Evolutionary conservation across 139 green algal genomes (phyloP), one percentile per base, ranked within the genome.

Genomic region (Diplosphaera chodatii): DNA sequence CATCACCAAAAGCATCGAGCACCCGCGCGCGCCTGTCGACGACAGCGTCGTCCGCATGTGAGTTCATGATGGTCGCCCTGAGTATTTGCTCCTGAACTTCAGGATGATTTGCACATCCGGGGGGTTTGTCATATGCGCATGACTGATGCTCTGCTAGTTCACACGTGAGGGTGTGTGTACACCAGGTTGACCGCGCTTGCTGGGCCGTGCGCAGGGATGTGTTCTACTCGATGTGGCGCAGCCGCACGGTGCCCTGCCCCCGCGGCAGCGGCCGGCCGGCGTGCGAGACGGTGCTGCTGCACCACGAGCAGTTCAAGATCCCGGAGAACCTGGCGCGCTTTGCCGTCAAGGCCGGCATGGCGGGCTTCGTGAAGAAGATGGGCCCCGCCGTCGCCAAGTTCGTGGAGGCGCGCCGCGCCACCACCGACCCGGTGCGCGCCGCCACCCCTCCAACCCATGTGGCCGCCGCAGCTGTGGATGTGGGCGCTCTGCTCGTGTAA

Each of bases 301-400:
- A 97, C 80, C 85, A 89, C 69, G 92, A 97, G 86, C 79, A 93
- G 78, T 92, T 97, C 75, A 91, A 93, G 71, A 91, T 96, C 70
- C 82, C 85, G 22, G 91, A 96, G 77, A 84, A 88, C 69, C 68
- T 96, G 40, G 77, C 85, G 23, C 73, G 85, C 63, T 91, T 94
- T 80, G 83, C 83, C 15, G 84, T 92, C 18, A 78, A 77, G 33
- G 78, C 86, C 64, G 89, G 92, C 75, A 97, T 97, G 92, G 89
- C 86, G 68, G 85, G 89, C 75, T 97, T 97, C 71, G 78, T 97
- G 6, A 85, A 84, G 64, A 89, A 87, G 70, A 84, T 96, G 78
- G 68, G 80, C 13, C 77, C 80, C 29, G 77, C 77, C 21, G 81
- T 89, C 55, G 73, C 74, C 20, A 55, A 78, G 59, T 96, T 93